A percentile compares a stretch with the other conserved stretches of the same genome.
Evolutionary conservation across 495 filamentous ascomycete species (phyloP).

Genomic region (Penicillium canescens): DNA sequence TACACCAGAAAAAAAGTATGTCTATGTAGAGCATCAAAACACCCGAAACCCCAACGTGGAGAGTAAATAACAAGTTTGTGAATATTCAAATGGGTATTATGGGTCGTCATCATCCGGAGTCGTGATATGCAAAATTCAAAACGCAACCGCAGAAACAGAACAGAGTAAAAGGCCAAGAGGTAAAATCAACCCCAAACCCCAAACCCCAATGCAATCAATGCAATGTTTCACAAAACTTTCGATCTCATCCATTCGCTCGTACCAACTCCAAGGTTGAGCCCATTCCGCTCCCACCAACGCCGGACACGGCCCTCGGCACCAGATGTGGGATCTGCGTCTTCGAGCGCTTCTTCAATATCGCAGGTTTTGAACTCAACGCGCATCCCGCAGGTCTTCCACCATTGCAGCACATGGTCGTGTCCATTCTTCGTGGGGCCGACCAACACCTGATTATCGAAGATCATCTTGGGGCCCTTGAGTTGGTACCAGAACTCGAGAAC

Average conservation of each 20-base stretch:
- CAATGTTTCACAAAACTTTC: slow-evolving; percentile 52
- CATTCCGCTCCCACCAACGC: slow-evolving; percentile 88
- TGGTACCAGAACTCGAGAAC: slow-evolving; percentile 81
- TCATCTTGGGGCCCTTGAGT: slow-evolving; percentile 77
- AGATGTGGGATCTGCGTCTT: slow-evolving; percentile 72
- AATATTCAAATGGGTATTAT: slow-evolving; percentile 32
- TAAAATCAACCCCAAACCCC: slow-evolving; percentile 3
- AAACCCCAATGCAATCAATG: slow-evolving; percentile 8
- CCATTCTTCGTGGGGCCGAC: slow-evolving; percentile 86
- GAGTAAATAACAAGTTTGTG: slow-evolving; percentile 11
- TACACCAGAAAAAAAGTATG: slow-evolving; percentile 1
- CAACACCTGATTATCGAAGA: slow-evolving; percentile 86
- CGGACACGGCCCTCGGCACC: slow-evolving; percentile 65
- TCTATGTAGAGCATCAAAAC: not conserved
- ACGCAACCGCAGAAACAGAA: not conserved
- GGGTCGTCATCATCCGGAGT: slow-evolving; percentile 21
- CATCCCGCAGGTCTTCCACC: slow-evolving; percentile 81
- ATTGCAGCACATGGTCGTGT: slow-evolving; percentile 80
- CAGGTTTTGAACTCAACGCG: slow-evolving; percentile 91
- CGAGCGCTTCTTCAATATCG: slow-evolving; percentile 91
- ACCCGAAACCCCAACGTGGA: not conserved
- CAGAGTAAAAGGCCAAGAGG: not conserved
- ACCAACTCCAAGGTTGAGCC: slow-evolving; percentile 79
- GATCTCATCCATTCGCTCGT: slow-evolving; percentile 94
- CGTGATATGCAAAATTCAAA: slow-evolving; percentile 15